Conservation (phyloP, 2,329 filamentous ascomycete genomes). For the Ceratocystis cubensis region DNA sequence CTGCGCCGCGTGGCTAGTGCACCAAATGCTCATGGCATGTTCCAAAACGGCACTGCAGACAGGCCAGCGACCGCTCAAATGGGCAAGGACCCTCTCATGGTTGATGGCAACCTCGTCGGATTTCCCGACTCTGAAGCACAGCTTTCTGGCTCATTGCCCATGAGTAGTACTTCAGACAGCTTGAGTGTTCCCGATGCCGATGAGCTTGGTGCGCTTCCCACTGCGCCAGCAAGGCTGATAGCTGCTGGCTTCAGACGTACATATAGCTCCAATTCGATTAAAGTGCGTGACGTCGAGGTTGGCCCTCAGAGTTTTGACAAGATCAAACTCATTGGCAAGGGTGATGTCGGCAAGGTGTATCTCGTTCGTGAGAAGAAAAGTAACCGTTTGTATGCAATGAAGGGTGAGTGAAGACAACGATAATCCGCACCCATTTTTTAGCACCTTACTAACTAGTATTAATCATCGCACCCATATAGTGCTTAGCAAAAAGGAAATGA, state of each 20-base stretch:
- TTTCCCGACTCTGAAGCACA: conserved; percentile 28
- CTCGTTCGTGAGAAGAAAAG: conserved; percentile 97
- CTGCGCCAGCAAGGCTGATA: conserved; percentile 49
- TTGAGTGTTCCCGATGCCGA: conserved; percentile 37
- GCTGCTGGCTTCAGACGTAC: conserved; percentile 76
- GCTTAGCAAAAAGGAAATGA: conserved; percentile 99
- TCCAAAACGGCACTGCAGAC: conserved; percentile 47
- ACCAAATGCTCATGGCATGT: conserved; percentile 90
- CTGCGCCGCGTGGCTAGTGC: conserved; percentile 88
- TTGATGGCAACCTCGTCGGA: conserved; percentile 40
- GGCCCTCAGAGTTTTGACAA: conserved; percentile 95
- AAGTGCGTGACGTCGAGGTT: conserved; percentile 93
- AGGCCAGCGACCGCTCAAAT: conserved; percentile 76
- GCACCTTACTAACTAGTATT: conserved; percentile 27
- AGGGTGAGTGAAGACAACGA: conserved; percentile 49
- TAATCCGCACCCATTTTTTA: not conserved
- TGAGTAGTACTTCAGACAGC: conserved; percentile 26
- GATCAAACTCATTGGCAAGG: conserved; percentile 98
- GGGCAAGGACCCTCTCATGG: conserved; percentile 59
- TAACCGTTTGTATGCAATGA: conserved; percentile 91
- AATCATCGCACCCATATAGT: conserved; percentile 43
- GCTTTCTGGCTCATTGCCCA: conserved; percentile 25
- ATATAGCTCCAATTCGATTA: conserved; percentile 98
- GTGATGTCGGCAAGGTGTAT: conserved; percentile 97
- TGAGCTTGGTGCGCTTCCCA: conserved; percentile 49